These are phyloP conservation scores for Hygrophila difformis DNA, from an alignment of 257 asterid genomes.

Conservation along the genomic window DNA sequence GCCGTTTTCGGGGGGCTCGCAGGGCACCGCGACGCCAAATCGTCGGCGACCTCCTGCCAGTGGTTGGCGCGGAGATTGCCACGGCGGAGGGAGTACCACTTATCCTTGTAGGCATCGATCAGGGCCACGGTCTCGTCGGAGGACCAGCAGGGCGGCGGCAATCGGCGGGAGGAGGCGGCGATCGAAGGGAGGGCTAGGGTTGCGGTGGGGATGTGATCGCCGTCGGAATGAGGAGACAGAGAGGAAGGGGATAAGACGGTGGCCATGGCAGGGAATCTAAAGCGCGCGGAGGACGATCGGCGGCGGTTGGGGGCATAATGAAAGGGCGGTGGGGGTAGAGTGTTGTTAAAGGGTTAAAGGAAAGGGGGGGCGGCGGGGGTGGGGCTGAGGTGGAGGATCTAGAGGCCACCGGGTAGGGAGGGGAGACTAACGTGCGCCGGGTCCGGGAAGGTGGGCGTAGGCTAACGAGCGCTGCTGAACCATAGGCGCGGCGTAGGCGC, in stretches of 20 bases:
- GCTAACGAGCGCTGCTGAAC: too few relatives aligned
- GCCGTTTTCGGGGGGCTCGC: conserved; percentile 53
- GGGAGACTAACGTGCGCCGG: conserved; percentile 80
- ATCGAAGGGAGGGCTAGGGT: conserved; percentile 38
- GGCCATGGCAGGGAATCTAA: conserved; percentile 23
- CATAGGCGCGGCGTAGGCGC: too few relatives aligned
- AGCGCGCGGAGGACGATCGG: conserved; percentile 12
- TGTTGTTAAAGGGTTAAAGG: conserved; percentile 55
- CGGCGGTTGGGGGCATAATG: conserved; percentile 53
- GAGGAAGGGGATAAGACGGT: conserved; percentile 21
- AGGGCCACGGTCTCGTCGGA: conserved; percentile 81
- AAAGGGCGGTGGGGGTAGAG: conserved; percentile 41
- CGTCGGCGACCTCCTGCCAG: conserved; percentile 97
- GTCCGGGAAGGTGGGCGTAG: too few relatives aligned
- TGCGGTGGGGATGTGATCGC: conserved; percentile 33
- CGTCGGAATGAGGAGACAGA: conserved; percentile 25
- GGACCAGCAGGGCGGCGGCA: conserved; percentile 98
- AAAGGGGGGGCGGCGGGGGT: conserved; percentile 21
- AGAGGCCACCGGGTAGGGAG: conserved; percentile 67
- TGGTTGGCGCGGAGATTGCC: conserved; percentile 84
- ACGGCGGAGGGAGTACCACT: conserved; percentile 94
- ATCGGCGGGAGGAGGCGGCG: conserved; percentile 50
- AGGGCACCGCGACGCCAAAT: conserved; percentile 54
- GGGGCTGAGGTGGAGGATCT: conserved; percentile 33
- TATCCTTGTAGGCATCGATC: conserved; percentile 67